A percentile compares a stretch with the other conserved stretches of the same genome.
These are phyloP conservation scores for Monosiga brevicollis DNA, from an alignment of 78 protist species.

Conservation along the genomic window DNA sequence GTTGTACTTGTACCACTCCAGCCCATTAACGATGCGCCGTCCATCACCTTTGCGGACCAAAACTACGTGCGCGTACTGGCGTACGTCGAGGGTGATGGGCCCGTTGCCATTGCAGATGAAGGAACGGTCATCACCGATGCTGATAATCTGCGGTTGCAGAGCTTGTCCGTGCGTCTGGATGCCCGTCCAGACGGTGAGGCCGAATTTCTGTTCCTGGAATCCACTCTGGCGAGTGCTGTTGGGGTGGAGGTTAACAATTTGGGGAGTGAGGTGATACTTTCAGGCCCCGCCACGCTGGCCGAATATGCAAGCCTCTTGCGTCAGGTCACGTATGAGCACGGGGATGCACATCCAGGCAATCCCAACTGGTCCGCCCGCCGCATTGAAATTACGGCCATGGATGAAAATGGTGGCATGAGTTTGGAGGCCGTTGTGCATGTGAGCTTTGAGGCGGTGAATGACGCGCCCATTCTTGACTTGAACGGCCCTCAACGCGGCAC, in stretches of 20 bases:
- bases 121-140: not conserved
- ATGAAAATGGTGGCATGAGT: not conserved
- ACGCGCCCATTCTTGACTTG: constrained; percentile 2
- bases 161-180: not conserved
- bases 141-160: not conserved
- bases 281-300: not conserved
- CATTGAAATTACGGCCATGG: not conserved
- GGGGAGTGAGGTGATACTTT: not conserved
- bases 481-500: not conserved
- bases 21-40: not conserved
- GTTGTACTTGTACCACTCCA: not conserved
- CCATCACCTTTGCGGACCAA: not conserved
- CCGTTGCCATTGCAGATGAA: not conserved
- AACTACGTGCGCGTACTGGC: not conserved
- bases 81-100: not conserved
- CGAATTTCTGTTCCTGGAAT: not conserved
- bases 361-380: not conserved
- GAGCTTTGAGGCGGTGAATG: not conserved
- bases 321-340: not conserved
- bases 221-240: too few species aligned
- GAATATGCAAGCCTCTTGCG: not conserved
- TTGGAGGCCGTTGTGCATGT: not conserved
- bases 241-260: not conserved
- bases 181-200: not conserved
- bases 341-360: not conserved